Conservation (phyloP, 441 rosid species). For the Gossypium aridum region DNA sequence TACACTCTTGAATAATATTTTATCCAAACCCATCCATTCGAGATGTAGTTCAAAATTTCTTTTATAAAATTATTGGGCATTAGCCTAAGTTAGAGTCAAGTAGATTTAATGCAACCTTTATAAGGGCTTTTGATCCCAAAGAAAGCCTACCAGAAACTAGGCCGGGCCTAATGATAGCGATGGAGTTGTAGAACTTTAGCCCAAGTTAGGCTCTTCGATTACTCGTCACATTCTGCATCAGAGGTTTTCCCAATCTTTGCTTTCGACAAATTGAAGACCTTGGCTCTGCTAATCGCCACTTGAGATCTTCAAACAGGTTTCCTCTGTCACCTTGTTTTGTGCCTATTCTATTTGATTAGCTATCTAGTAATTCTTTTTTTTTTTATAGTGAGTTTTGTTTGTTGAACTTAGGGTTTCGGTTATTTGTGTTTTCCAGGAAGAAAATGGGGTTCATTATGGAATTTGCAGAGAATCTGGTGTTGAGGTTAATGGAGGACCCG, state of each 20-base stretch:
- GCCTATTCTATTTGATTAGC: background rate
- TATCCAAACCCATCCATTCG: too few species aligned
- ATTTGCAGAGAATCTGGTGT: constrained; percentile 71
- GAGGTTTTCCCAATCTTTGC: background rate
- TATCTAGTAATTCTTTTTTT: background rate
- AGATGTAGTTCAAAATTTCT: background rate
- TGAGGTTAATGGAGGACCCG: constrained; percentile 92
- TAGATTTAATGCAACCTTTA: too few species aligned
- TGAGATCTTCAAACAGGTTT: background rate
- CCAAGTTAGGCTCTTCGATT: background rate
- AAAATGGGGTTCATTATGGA: constrained; percentile 85
- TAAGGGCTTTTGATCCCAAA: background rate
- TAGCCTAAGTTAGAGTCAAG: background rate
- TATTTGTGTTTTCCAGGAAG: background rate
- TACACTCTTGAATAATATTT: too few species aligned
- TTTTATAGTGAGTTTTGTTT: background rate
- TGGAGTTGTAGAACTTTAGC: background rate
- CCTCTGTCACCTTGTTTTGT: background rate
- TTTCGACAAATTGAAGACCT: background rate
- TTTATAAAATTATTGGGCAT: background rate
- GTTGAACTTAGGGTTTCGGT: background rate
- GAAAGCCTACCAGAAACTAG: background rate
- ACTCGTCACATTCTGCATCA: background rate
- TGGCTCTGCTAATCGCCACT: background rate
- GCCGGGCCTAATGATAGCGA: background rate